These are phyloP conservation scores for Aechmea fasciata DNA, from an alignment of 176 grass and related monocot genomes.

Conservation along the genomic window DNA sequence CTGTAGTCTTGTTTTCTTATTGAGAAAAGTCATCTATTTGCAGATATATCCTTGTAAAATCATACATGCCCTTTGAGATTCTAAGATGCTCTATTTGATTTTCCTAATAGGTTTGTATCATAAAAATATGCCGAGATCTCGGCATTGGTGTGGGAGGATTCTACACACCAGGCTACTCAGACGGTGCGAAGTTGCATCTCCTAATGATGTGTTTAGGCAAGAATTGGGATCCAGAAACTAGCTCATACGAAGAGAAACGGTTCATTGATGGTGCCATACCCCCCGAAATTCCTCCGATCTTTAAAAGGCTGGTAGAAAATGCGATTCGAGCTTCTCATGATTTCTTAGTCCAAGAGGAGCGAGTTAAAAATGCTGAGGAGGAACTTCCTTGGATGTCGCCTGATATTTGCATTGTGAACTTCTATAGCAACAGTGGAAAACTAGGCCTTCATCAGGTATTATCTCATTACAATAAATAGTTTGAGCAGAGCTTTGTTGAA, in stretches of 20 bases:
- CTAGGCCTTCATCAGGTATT: conserved; percentile 61
- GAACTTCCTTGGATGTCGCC: conserved; percentile 38
- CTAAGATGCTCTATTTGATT: neutral
- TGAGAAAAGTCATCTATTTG: neutral
- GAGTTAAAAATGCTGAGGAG: neutral
- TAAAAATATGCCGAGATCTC: conserved; percentile 35
- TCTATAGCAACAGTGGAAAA: conserved; percentile 25
- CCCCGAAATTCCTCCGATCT: conserved; percentile 35
- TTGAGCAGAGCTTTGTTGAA: too few relatives aligned
- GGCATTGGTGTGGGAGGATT: conserved; percentile 41
- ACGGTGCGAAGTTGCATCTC: conserved; percentile 32
- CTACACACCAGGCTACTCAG: conserved; percentile 43
- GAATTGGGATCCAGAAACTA: conserved; percentile 54
- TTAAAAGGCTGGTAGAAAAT: conserved; percentile 22
- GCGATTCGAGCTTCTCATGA: conserved; percentile 32
- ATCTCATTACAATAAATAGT: neutral
- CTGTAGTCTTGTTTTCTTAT: neutral
- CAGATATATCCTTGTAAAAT: conserved; percentile 2
- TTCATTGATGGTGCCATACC: conserved; percentile 27
- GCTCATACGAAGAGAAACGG: conserved; percentile 22
- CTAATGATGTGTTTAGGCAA: conserved; percentile 58
- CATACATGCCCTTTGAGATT: neutral
- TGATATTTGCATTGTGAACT: conserved; percentile 62
- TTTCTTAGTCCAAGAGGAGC: conserved; percentile 9
- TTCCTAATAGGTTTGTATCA: conserved; percentile 39